Percentiles rank a stretch among this genome's conserved stretches.
Evolutionary conservation across 495 filamentous ascomycete species (phyloP).

Genomic region (Parathielavia appendiculata): DNA sequence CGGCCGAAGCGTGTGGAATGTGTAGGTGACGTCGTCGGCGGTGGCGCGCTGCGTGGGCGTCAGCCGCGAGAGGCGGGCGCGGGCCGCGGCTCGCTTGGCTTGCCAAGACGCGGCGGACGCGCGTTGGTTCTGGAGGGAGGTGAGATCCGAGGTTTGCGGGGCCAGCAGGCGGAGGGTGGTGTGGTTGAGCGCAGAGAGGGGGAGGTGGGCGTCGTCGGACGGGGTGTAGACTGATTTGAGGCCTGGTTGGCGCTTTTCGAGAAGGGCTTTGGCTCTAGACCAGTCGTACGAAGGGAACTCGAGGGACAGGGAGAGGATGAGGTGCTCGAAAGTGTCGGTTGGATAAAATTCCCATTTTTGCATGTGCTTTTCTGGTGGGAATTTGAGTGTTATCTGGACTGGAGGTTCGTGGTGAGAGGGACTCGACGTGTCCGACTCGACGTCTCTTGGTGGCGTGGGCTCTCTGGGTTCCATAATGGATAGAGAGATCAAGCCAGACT

Average conservation of each 20-base stretch:
- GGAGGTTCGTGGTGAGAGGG: slow-evolving; percentile 4
- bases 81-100: slow-evolving; percentile 8
- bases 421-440: neutral
- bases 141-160: slow-evolving; percentile 50
- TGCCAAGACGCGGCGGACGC: slow-evolving; percentile 31
- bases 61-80: slow-evolving; percentile 33
- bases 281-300: slow-evolving; percentile 32
- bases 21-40: slow-evolving; percentile 59
- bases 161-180: slow-evolving; percentile 63
- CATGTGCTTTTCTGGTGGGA: slow-evolving; percentile 25
- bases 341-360: slow-evolving; percentile 22
- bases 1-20: slow-evolving; percentile 72
- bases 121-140: slow-evolving; percentile 40
- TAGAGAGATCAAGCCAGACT: too few relatives aligned
- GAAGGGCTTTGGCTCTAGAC: slow-evolving; percentile 29
- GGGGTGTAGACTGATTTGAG: slow-evolving; percentile 25
- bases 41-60: slow-evolving; percentile 25
- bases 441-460: neutral
- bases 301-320: slow-evolving; percentile 16
- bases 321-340: slow-evolving; percentile 17
- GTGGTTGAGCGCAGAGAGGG: slow-evolving; percentile 46
- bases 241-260: slow-evolving; percentile 17
- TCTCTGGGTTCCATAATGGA: slow-evolving; percentile 8
- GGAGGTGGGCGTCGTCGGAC: slow-evolving; percentile 32
- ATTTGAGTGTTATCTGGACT: slow-evolving; percentile 27